Conservation (phyloP, 2,329 filamentous ascomycete species). For the Pseudonectria foliicola region DNA sequence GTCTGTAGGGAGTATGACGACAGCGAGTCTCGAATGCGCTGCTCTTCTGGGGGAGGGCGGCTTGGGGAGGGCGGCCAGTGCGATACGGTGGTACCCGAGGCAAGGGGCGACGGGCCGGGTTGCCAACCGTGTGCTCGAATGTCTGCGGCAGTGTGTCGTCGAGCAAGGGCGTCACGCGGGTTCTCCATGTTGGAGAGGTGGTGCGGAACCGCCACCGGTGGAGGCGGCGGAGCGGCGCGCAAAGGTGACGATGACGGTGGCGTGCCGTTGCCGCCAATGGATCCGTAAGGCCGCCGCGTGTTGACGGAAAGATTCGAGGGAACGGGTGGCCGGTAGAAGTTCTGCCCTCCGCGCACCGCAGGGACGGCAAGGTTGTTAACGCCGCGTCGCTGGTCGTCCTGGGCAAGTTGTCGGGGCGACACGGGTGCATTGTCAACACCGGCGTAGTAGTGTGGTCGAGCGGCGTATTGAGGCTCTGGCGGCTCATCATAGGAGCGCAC, state of each 20-base stretch:
- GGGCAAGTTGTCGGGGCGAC: constrained; percentile 79
- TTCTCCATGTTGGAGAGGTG: constrained; percentile 56
- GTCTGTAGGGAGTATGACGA: constrained; percentile 46
- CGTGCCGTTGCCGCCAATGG: constrained; percentile 66
- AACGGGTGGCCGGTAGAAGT: constrained; percentile 67
- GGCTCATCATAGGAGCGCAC: constrained; percentile 54
- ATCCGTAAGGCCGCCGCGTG: constrained; percentile 75
- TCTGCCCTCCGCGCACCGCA: constrained; percentile 48
- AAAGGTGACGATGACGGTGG: constrained; percentile 64
- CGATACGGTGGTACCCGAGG: constrained; percentile 46
- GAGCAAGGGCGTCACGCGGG: constrained; percentile 62
- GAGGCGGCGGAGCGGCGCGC: constrained; percentile 57
- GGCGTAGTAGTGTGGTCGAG: constrained; percentile 59
- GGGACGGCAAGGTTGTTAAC: constrained; percentile 62
- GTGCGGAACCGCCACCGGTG: constrained; percentile 58
- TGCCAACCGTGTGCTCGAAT: constrained; percentile 85
- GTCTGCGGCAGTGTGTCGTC: constrained; percentile 90
- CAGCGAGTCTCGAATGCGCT: constrained; percentile 49
- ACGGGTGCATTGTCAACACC: constrained; percentile 69
- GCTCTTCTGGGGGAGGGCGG: constrained; percentile 43
- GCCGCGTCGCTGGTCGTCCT: constrained; percentile 75
- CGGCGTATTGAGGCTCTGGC: constrained; percentile 62
- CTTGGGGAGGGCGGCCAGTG: constrained; percentile 51
- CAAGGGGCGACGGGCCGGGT: constrained; percentile 54
- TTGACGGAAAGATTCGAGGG: constrained; percentile 75